Evolutionary conservation across 805 yeast species (phyloP), one percentile per base, ranked within the genome.

Genomic region (Ascoidea asiatica): DNA sequence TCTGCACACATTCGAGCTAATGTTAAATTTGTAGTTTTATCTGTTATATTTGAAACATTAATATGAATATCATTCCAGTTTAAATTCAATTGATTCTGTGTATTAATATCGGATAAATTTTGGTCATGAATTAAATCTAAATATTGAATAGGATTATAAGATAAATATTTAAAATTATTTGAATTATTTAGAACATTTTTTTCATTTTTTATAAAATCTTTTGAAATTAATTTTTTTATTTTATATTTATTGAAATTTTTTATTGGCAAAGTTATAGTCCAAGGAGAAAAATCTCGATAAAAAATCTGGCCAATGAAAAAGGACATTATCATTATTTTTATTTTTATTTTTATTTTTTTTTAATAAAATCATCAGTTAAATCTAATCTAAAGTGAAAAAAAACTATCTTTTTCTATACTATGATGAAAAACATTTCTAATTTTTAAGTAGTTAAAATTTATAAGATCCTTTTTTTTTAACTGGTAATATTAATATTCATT

Each of bases 1-100:
- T 92, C 83, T 1, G 95, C 84, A 0, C 95, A 77, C 77, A 90
- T 83, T 44, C 79, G 61, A 0, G 97, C 97, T 38, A 90, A 62
- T 1, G 83, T 64, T 2, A 89, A 65, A 3, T 90, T 58, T 0
- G 96, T 85, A 37, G 76, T 77, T 44, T 72, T 73, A 59, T 89
- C 95, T 1, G 77, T 64, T 6, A 90, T 64, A 52, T 92, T 75
- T 0, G 98, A 98, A 1, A 82, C 72, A 1, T 80, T 68, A 17
- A 62, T 62, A 1, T 65, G 63, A n/a, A 67, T 70, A 39, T 70
- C 72, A 15, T 60, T 61, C 95, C 95, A 86, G 42, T 81, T 86
- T n/a, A 81, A 53, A 21, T 63, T 55, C 15, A 75, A 67, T 50
- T 52, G 56, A 15, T 60, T 55, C 19, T 65, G 60, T 3, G 58